Percentiles rank a stretch among this genome's conserved stretches.
phyloP scores from a whole-genome alignment of 2,329 filamentous ascomycete genomes.

The Trichoderma breve region DNA sequence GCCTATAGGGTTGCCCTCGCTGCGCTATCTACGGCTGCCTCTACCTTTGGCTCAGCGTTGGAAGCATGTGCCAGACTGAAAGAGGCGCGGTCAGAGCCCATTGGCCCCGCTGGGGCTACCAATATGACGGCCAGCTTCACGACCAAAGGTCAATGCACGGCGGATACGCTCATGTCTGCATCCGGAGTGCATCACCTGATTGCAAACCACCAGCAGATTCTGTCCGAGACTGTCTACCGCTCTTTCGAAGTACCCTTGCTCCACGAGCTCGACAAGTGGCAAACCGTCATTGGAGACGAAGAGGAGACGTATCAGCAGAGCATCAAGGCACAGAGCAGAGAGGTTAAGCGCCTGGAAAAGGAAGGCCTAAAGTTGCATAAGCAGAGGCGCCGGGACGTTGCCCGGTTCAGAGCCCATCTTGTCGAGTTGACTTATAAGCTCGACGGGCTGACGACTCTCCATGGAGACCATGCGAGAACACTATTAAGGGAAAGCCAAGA shows the following conservation, averaged over 20 bases:
- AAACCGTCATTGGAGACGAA: constrained; percentile 61
- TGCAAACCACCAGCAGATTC: constrained; percentile 68
- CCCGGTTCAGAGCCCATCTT: constrained; percentile 59
- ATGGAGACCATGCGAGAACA: constrained; percentile 59
- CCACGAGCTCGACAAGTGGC: constrained; percentile 68
- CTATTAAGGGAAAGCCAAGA: constrained; percentile 64
- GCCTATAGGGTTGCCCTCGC: constrained; percentile 62
- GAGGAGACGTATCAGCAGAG: constrained; percentile 58
- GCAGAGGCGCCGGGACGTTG: constrained; percentile 59
- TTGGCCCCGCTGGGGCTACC: constrained; percentile 40
- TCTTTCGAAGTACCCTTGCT: constrained; percentile 66
- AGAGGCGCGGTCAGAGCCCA: constrained; percentile 60
- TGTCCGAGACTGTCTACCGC: constrained; percentile 66
- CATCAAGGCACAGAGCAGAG: constrained; percentile 53
- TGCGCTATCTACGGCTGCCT: constrained; percentile 58
- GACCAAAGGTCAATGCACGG: constrained; percentile 54
- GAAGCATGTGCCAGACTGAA: constrained; percentile 68
- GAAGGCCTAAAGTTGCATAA: constrained; percentile 63
- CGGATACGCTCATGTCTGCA: constrained; percentile 60
- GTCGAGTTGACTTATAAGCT: constrained; percentile 61
- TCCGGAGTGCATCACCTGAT: constrained; percentile 65
- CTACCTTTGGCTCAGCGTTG: constrained; percentile 61
- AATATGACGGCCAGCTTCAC: constrained; percentile 50
- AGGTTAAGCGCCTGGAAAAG: constrained; percentile 64
- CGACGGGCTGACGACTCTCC: constrained; percentile 60